phyloP scores from a whole-genome alignment of 768 basidiomycete genomes.

The Rhodotorula toruloides region DNA sequence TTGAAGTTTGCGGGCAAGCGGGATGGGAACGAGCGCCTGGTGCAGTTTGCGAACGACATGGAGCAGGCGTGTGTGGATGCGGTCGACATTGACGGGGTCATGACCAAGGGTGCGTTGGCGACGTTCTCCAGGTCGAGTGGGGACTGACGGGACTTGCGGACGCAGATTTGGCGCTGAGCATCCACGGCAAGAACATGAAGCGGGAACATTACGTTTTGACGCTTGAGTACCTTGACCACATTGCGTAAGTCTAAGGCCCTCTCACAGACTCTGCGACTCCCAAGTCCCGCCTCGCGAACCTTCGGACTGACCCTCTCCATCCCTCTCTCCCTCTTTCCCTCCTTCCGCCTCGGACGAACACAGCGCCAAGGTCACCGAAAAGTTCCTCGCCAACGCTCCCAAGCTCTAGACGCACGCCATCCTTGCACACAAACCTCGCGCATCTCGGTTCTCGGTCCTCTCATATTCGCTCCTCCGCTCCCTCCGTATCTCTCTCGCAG shows the following conservation, averaged over 20 bases:
- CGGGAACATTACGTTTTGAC: constrained; percentile 5
- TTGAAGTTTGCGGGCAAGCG: constrained; percentile 78
- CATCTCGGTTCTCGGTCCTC: background rate
- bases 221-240: background rate
- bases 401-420: constrained; percentile 9
- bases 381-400: constrained; percentile 10
- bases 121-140: no score
- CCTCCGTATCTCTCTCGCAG: no score
- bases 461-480: no score
- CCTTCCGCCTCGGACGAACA: constrained; percentile 28
- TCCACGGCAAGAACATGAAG: constrained; percentile 67
- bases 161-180: constrained; percentile 83
- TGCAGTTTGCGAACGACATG: constrained; percentile 67
- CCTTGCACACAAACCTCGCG: background rate
- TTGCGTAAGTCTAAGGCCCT: background rate
- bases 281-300: no score
- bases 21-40: constrained; percentile 71
- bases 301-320: no score
- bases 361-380: constrained; percentile 29
- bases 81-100: constrained; percentile 47
- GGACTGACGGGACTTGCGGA: no score
- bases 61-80: constrained; percentile 85
- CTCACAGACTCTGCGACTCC: no score
- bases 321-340: no score
- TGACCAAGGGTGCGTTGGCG: constrained; percentile 30